Conservation (phyloP, 805 yeast species). For the Schizosaccharomyces japonicus region DNA sequence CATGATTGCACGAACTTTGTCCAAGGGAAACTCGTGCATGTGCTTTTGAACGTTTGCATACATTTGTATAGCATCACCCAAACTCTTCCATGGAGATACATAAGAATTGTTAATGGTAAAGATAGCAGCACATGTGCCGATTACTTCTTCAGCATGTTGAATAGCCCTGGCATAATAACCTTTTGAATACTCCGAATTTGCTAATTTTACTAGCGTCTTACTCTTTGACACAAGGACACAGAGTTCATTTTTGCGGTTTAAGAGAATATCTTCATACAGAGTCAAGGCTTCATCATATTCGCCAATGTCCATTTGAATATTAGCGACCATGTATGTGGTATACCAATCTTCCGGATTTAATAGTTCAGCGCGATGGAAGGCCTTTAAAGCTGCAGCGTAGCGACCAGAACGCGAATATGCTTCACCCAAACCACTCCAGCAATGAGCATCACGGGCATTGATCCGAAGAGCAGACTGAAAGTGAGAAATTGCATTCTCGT, state of each 20-base stretch:
- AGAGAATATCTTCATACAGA: constrained; percentile 23
- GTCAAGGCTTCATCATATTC: constrained; percentile 39
- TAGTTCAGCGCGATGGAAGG: constrained; percentile 40
- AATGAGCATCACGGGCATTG: constrained; percentile 39
- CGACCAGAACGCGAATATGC: constrained; percentile 72
- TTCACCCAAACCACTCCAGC: constrained; percentile 96
- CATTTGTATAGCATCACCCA: constrained; percentile 33
- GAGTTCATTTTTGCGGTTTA: constrained; percentile 24
- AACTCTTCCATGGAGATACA: constrained; percentile 21
- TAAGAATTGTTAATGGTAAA: constrained; percentile 10
- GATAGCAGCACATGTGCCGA: constrained; percentile 22
- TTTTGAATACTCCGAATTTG: constrained; percentile 26
- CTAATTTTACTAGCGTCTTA: constrained; percentile 32
- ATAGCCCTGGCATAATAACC: constrained; percentile 51
- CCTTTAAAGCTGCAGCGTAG: constrained; percentile 64
- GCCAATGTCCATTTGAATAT: constrained; percentile 36
- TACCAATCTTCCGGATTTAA: constrained; percentile 34
- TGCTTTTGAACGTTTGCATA: constrained; percentile 33
- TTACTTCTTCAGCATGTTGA: constrained; percentile 23
- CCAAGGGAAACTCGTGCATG: constrained; percentile 26
- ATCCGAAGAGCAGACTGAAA: constrained; percentile 68
- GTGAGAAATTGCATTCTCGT: constrained; percentile 61
- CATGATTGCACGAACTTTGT: constrained; percentile 9
- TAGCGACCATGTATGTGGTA: constrained; percentile 43
- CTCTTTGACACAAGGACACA: constrained; percentile 30